These are phyloP conservation scores for Linnemannia schmuckeri DNA, from an alignment of 192 early-diverging fungal genomes.

Conservation along the genomic window DNA sequence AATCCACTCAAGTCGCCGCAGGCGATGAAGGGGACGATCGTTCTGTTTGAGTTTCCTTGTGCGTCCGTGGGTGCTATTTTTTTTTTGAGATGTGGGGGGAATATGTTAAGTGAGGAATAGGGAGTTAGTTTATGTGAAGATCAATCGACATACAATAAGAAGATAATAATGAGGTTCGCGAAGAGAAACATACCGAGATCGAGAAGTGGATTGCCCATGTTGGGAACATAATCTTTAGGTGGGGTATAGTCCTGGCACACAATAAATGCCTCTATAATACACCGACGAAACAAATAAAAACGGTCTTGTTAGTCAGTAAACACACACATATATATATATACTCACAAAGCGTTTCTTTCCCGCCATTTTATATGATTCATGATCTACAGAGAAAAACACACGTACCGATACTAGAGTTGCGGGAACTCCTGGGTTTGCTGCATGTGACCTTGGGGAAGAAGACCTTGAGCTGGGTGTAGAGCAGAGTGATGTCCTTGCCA, in stretches of 20 bases:
- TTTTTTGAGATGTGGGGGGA: background rate
- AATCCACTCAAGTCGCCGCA: constrained; percentile 90
- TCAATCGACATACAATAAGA: background rate
- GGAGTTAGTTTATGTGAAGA: too few species aligned
- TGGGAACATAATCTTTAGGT: constrained; percentile 86
- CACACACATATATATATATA: too few species aligned
- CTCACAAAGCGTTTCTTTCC: too few species aligned
- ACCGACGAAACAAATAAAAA: background rate
- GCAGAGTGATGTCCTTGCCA: constrained; percentile 92
- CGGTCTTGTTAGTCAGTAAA: background rate
- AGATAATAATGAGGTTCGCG: background rate
- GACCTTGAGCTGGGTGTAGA: constrained; percentile 91
- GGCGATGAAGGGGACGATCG: constrained; percentile 90
- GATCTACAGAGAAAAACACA: background rate
- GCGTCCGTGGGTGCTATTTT: constrained; percentile 65
- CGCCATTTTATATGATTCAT: background rate
- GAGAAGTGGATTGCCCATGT: constrained; percentile 91
- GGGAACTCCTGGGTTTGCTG: constrained; percentile 93
- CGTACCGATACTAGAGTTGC: constrained; percentile 87
- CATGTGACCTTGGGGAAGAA: constrained; percentile 95
- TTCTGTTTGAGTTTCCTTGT: constrained; percentile 77
- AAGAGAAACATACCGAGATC: constrained; percentile 70
- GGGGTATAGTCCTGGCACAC: constrained; percentile 93
- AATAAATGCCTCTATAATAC: constrained; percentile 84
- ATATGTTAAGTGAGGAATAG: background rate